Evolutionary conservation across 2,329 filamentous ascomycete species (phyloP).

Genomic region (Pseudogymnoascus sp.): DNA sequence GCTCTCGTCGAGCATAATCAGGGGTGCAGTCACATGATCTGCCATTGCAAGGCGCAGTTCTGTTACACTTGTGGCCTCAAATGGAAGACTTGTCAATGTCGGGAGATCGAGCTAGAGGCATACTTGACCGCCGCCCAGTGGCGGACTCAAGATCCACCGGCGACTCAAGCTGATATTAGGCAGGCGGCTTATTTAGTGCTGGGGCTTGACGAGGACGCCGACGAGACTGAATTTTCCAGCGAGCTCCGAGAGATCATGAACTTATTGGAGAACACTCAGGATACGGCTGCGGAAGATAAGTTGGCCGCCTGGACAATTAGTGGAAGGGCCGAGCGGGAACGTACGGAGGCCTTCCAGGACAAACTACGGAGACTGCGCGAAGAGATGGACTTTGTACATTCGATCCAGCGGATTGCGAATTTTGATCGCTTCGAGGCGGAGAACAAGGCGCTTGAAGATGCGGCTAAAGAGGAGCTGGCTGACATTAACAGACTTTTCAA

Average conservation of each 20-base stretch:
- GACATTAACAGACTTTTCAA: neutral
- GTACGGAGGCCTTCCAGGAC: neutral
- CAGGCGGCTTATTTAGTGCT: slow-evolving; percentile 19
- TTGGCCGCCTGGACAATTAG: slow-evolving; percentile 31
- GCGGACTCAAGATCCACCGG: slow-evolving; percentile 27
- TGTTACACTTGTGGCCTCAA: slow-evolving; percentile 70
- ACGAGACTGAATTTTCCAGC: neutral
- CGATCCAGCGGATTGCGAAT: neutral
- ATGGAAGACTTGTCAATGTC: slow-evolving; percentile 69
- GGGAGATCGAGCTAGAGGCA: slow-evolving; percentile 36
- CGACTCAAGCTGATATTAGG: slow-evolving; percentile 18
- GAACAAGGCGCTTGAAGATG: neutral
- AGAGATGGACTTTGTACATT: slow-evolving; percentile 9
- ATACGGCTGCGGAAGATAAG: slow-evolving; percentile 32
- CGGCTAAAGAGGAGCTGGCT: neutral
- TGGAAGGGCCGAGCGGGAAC: neutral
- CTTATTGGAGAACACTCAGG: slow-evolving; percentile 43
- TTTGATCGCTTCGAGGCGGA: neutral
- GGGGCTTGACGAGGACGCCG: slow-evolving; percentile 28
- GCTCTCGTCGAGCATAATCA: slow-evolving; percentile 69
- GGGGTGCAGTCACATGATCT: slow-evolving; percentile 84
- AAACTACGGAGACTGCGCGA: neutral
- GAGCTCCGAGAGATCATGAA: slow-evolving; percentile 33
- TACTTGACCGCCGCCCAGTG: slow-evolving; percentile 34
- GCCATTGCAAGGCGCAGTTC: slow-evolving; percentile 72